Evolutionary conservation across 257 asterid species (phyloP).

Genomic region (Solanum chaucha): DNA sequence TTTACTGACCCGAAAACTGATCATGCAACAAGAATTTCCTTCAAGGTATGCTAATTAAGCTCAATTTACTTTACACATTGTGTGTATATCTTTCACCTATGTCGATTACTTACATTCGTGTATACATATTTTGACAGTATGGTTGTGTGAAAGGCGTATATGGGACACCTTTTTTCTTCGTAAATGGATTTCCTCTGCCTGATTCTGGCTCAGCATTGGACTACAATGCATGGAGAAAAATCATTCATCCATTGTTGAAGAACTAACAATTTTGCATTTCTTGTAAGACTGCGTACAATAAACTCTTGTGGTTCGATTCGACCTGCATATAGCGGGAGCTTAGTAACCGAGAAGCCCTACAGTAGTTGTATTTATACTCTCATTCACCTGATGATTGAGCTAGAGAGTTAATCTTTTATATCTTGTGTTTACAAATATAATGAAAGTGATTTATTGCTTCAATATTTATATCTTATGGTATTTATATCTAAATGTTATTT

Average conservation of each 20-base stretch:
- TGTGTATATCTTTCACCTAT: neutral
- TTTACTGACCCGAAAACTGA: constrained; percentile 46
- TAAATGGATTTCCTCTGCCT: constrained; percentile 75
- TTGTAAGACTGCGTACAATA: too few relatives aligned
- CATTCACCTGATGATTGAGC: neutral
- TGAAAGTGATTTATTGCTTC: neutral
- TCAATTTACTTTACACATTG: neutral
- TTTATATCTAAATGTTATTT: neutral
- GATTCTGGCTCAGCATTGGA: constrained; percentile 43
- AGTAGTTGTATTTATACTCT: neutral
- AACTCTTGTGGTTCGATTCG: neutral
- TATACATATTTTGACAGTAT: constrained; percentile 30
- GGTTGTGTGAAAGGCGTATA: constrained; percentile 81
- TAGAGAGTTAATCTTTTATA: neutral
- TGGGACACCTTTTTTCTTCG: constrained; percentile 79
- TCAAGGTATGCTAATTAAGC: constrained; percentile 48
- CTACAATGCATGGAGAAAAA: constrained; percentile 41
- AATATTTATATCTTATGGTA: neutral
- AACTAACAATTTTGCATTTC: neutral
- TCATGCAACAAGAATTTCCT: constrained; percentile 52
- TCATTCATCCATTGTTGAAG: constrained; percentile 43
- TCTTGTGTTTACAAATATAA: neutral
- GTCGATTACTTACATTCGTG: neutral
- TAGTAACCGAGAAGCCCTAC: neutral
- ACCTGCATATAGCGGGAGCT: neutral